Evolutionary conservation across 768 basidiomycete genomes (phyloP).

Genomic region (Lentinula aciculospora): DNA sequence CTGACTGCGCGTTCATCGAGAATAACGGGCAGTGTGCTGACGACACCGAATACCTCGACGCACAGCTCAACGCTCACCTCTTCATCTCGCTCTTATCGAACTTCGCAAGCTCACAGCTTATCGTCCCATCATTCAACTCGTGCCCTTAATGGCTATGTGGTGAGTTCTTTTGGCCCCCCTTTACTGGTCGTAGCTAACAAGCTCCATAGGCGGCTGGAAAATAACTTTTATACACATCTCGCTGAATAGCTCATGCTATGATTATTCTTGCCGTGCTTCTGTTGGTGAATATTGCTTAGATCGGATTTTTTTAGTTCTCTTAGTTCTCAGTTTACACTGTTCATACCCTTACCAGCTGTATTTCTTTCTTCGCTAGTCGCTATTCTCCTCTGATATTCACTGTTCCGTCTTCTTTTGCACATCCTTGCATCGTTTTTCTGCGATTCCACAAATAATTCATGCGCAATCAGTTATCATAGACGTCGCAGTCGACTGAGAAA

Average conservation of each 20-base stretch:
- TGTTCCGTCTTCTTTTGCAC: slow-evolving; percentile 3
- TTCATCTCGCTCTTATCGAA: slow-evolving; percentile 59
- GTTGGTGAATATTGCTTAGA: slow-evolving; percentile 9
- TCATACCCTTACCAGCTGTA: slow-evolving; percentile 8
- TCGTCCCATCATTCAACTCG: slow-evolving; percentile 74
- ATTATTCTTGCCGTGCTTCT: slow-evolving; percentile 6
- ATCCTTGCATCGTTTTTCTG: slow-evolving; percentile 3
- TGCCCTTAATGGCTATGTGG: slow-evolving; percentile 65
- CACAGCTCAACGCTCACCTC: slow-evolving; percentile 55
- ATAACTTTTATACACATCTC: slow-evolving; percentile 20
- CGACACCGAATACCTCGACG: slow-evolving; percentile 52
- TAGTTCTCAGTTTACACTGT: not conserved
- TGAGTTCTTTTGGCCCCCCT: slow-evolving; percentile 33
- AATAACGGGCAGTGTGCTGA: slow-evolving; percentile 42
- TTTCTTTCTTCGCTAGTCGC: not conserved
- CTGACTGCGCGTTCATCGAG: slow-evolving; percentile 73
- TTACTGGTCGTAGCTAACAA: slow-evolving; percentile 16
- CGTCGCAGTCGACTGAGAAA: not conserved
- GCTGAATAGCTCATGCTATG: not conserved
- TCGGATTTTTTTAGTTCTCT: not conserved
- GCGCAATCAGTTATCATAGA: not conserved
- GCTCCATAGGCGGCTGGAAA: slow-evolving; percentile 34
- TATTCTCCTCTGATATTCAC: not conserved
- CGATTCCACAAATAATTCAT: not conserved
- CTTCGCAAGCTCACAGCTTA: slow-evolving; percentile 64